Evolutionary conservation across 371 early-diverging fungal genomes (phyloP), one percentile per base, ranked within the genome.

Genomic region (Zopfochytrium polystomum): DNA sequence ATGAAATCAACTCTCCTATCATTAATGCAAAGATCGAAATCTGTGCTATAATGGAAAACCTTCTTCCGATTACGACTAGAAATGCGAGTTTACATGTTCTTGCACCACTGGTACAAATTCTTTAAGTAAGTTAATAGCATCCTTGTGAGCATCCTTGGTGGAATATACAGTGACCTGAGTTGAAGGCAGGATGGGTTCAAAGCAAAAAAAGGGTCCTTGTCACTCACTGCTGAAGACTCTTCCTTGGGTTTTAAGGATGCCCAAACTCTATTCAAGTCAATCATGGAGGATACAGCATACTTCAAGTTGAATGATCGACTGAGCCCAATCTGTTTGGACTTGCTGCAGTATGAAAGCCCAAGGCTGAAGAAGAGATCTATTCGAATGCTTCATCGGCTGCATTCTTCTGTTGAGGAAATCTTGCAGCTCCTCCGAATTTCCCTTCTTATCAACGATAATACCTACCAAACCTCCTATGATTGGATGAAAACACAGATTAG

Each of bases 11-110:
- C 30, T 67, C 65, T 25, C 59, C 65, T 2, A 68, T 73, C 13
- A 77, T 80, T 70, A 66, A 74, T 29, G 64, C 70, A 23, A 82
- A 82, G 58, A 78, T 82, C 13, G 78, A 78, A 47, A 75, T 79
- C 3, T 58, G 79, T 34, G 45, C 64, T 18, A 76, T 82, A 25
- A 74, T 82, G 53, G 79, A 82, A 42, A 50, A 73, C 23, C 67
- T 82, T 13, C 68, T 80, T 32, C 72, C 74, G 45, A 52, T 82
- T 11, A 20, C 61, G 80, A 30, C 57, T 77, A 3, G 73, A 76
- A 35, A 72, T 80, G 25, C 66, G 82, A 25, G 70, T 76, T 48
- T 53, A 62, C 32, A n/a, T 63, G 11, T 58, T 58, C 27, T 35
- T 65, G 3, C 33, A 59, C 35, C 54, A 59, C 48, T 65, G 65